Base-by-base conservation (phyloP, 768 basidiomycete genomes). In the Termitomyces sp. region DNA sequence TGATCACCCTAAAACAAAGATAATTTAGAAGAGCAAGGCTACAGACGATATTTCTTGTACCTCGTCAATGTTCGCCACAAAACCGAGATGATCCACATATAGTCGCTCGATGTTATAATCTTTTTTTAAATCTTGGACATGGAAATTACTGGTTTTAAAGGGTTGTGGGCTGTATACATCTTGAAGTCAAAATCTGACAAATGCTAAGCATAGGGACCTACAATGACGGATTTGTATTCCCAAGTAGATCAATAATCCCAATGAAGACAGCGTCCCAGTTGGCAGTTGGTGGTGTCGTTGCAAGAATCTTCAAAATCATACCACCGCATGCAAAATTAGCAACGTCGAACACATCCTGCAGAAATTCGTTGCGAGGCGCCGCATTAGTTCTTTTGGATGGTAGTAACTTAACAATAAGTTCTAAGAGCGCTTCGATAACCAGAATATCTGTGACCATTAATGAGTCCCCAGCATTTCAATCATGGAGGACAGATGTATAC, bases 221-320 rank as follows among this genome's bases (percentile, higher is more conserved):
- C 85, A 74, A 86, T 16, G 71, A 66, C 3, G 80, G 65, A 58
- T 81, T 77, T 22, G 67, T 71, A 14, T 61, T 66, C 13, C 84
- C 79, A 10, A 88, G 69, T 18, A 68, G 64, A 54, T 81, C 75
- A 1, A 80, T 68, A 18, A 87, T 78, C 60, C 74, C 75, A 18
- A 69, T 61, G 7, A 79, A 72, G 4, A 80, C 76, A n/a, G 72
- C 65, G 54, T 82, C 80, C 86, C 86, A 87, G 46, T 82, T 74
- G 24, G 68, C 68, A 20, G 65, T 72, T 4, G 74, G 67, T 6
- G 78, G 72, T 16, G 72, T 67, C 50, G 72, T 67, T 55, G 78
- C 73, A 54, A 87, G 61, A 16, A 77, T 64, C 34, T 68, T 57
- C 1, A 76, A 65, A 7, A 87, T 66, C 36, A 74, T 70, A 20